These are phyloP conservation scores for Claviceps sp. DNA, from an alignment of 2,329 filamentous ascomycete species.

Conservation along the genomic window DNA sequence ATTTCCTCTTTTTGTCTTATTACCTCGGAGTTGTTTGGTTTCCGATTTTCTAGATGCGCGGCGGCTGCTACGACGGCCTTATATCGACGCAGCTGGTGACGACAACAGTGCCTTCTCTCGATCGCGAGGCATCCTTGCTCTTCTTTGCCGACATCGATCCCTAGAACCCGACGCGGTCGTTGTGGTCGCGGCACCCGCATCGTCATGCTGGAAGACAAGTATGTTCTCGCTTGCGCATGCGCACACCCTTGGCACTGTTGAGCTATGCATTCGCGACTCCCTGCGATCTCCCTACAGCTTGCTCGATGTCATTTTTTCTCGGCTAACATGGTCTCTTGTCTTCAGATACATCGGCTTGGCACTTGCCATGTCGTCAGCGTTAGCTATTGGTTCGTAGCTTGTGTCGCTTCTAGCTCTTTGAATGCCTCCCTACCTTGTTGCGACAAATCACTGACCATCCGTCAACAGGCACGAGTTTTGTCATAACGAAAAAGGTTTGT, in stretches of 20 bases:
- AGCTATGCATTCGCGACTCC: neutral
- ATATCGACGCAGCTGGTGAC: conserved; percentile 1
- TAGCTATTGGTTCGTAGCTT: conserved; percentile 54
- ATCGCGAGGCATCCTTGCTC: neutral
- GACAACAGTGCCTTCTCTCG: neutral
- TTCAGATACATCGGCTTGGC: conserved; percentile 64
- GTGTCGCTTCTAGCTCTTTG: neutral
- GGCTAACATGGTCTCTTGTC: conserved; percentile 1
- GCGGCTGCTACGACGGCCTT: neutral
- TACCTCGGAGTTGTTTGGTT: neutral
- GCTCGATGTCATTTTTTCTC: too few relatives aligned
- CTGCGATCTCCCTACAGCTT: neutral
- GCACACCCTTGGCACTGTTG: neutral
- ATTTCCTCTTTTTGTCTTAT: neutral
- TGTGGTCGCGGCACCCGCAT: neutral
- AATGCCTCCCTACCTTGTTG: too few relatives aligned
- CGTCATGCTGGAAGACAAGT: conserved; percentile 27
- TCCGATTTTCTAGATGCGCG: neutral
- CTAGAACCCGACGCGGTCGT: neutral
- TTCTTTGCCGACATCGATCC: too few relatives aligned
- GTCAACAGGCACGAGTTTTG: conserved; percentile 73
- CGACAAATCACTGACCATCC: conserved; percentile 11
- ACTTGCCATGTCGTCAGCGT: conserved; percentile 59
- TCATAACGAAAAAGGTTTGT: conserved; percentile 85
- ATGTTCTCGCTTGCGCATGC: conserved; percentile 8